Conservation (phyloP, 148 eudicot species). For the Chenopodium formosanum region DNA sequence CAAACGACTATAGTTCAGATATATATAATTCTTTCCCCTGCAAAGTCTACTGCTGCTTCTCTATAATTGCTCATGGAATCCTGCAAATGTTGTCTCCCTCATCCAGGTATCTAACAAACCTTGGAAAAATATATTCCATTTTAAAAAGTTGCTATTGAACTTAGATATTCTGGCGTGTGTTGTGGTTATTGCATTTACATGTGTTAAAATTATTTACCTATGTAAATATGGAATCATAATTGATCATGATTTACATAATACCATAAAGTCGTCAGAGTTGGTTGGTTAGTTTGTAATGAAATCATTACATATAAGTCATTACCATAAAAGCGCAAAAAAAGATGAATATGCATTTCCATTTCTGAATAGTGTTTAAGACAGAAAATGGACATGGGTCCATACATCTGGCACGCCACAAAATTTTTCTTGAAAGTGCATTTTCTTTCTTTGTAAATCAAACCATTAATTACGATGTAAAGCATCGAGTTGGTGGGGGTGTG, state of each 20-base stretch:
- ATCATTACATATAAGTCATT: conserved; percentile 16
- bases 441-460: conserved; percentile 29
- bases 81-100: conserved; percentile 2
- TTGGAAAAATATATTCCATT: not conserved
- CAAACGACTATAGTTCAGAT: conserved; percentile 8
- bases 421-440: conserved; percentile 14
- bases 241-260: not conserved
- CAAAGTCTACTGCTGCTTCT: not conserved
- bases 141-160: not conserved
- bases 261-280: not conserved
- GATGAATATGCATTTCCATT: conserved; percentile 23
- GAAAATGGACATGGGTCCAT: conserved; percentile 25
- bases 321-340: conserved; percentile 13
- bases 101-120: not conserved
- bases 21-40: not conserved
- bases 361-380: conserved; percentile 15
- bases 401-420: conserved; percentile 22
- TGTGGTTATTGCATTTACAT: conserved; percentile 13
- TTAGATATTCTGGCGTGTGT: not conserved
- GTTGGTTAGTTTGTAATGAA: conserved; percentile 1
- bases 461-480: conserved; percentile 29
- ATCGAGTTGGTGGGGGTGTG: conserved; percentile 10
- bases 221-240: not conserved
- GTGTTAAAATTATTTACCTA: not conserved
- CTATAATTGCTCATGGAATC: not conserved